Base-by-base conservation (phyloP, 164 flowering plant genomes). In the Amborella trichopoda region DNA sequence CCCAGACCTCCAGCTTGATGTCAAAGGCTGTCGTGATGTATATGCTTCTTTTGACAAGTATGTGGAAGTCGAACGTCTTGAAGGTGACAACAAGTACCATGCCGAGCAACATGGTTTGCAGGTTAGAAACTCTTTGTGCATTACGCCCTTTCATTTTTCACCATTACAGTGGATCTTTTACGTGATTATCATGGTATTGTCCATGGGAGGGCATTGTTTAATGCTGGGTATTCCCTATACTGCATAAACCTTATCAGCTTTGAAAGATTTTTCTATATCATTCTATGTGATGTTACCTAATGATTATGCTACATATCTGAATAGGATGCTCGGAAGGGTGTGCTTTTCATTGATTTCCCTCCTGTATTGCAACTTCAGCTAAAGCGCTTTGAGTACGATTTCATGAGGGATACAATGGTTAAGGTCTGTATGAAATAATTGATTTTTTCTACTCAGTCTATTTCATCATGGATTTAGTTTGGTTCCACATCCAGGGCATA, bases 41-140 rank as follows among this genome's bases (percentile, higher is more conserved):
- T 88, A 88, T 72, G 94, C 89, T 43, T 88, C 97, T 17, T 88
- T 88, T 69, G 94, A 88, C 61, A 88, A 81, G 63, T 88, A 84
- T 80, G 93, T 88, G 26, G 94, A 80, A 67, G 94, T 88, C 54
- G 97, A 88, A 61, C 80, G 78, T 34, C 89, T 88, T 52, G 94
- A 88, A 61, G 94, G 94, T 40, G 94, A 88, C 48, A 88, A 88
- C 66, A 88, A 84, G 59, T 88, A 88, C 54, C 94, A 88, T 56
- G 97, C 97, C 36, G 97, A 88, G 62, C 78, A 76, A 42, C 80
- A 78, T 65, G 97, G 94, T 21, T 69, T 88, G 50, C 94, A 88
- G 93, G 97, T 88, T 46, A 47, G 51, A 45, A 20, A 14, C 18
- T 14, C 10, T 20, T 5, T 37, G n/a, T 5, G n/a, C n/a, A n/a